A percentile compares a stretch with the other conserved stretches of the same genome.
Evolutionary conservation across 495 filamentous ascomycete genomes (phyloP).

Genomic region (Clohesyomyces aquaticus): DNA sequence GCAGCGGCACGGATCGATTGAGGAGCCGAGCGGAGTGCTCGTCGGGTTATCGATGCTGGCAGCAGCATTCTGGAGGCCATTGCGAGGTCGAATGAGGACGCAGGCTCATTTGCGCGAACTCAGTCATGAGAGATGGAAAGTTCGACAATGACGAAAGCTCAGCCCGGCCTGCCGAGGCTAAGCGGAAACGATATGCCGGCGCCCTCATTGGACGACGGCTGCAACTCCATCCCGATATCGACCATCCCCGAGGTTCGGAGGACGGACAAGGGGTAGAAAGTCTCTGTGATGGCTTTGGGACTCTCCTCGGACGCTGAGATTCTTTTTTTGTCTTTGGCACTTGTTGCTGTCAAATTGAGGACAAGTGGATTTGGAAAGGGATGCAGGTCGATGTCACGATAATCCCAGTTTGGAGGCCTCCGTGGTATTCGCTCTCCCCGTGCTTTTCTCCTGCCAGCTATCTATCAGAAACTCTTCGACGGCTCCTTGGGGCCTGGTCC

Average conservation of each 20-base stretch:
- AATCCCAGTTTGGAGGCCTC: too few relatives aligned
- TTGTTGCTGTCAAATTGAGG: too few relatives aligned
- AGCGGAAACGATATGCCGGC: slow-evolving; percentile 28
- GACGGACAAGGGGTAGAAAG: too few relatives aligned
- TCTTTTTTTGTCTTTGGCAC: too few relatives aligned
- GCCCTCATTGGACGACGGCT: slow-evolving; percentile 18
- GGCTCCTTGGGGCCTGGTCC: too few relatives aligned
- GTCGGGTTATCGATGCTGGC: slow-evolving; percentile 20
- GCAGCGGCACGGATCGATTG: slow-evolving; percentile 3
- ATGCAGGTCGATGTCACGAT: too few relatives aligned
- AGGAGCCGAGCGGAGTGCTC: slow-evolving; percentile 3
- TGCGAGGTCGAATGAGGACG: slow-evolving; percentile 6
- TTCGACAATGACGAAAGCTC: slow-evolving; percentile 31
- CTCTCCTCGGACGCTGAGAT: too few relatives aligned
- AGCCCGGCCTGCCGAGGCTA: slow-evolving; percentile 24
- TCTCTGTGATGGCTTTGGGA: too few relatives aligned
- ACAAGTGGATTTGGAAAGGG: too few relatives aligned
- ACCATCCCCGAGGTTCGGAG: background rate
- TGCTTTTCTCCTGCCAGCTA: too few relatives aligned
- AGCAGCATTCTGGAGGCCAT: slow-evolving; percentile 37
- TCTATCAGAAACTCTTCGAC: too few relatives aligned
- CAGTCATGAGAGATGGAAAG: slow-evolving; percentile 6
- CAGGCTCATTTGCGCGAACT: slow-evolving; percentile 3
- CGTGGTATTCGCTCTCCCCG: too few relatives aligned
- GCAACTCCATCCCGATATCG: background rate